Evolutionary conservation across 768 basidiomycete genomes (phyloP).

Genomic region (Tephrocybe sp.): DNA sequence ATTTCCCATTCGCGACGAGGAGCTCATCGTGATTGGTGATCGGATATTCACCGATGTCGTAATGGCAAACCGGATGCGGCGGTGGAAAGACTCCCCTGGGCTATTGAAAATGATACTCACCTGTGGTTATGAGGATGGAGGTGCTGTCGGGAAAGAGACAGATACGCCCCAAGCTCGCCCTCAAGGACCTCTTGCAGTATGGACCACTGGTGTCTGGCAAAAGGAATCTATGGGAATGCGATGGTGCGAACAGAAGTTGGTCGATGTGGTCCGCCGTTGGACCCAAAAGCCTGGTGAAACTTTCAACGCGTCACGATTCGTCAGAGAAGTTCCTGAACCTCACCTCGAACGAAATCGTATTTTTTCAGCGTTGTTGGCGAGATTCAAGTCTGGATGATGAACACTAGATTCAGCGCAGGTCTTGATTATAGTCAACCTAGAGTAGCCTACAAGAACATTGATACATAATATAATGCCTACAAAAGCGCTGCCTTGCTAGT

Average conservation of each 20-base stretch:
- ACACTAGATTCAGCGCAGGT: not conserved
- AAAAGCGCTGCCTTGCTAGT: too few relatives aligned
- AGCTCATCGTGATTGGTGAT: constrained; percentile 87
- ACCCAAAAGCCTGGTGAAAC: constrained; percentile 23
- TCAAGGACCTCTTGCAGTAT: constrained; percentile 61
- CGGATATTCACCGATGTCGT: constrained; percentile 91
- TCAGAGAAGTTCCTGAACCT: constrained; percentile 25
- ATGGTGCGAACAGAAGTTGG: constrained; percentile 53
- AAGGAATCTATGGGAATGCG: constrained; percentile 63
- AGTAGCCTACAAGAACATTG: too few relatives aligned
- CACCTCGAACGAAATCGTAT: constrained; percentile 1
- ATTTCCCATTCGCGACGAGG: constrained; percentile 55
- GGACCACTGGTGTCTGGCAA: constrained; percentile 73
- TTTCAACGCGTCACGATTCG: constrained; percentile 26
- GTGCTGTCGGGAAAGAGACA: constrained; percentile 25
- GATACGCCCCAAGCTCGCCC: constrained; percentile 15
- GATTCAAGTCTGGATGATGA: not conserved
- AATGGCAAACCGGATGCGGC: constrained; percentile 74
- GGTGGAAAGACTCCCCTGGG: constrained; percentile 11
- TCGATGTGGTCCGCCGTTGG: constrained; percentile 47
- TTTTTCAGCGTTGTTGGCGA: constrained; percentile 8
- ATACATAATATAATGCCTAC: too few relatives aligned
- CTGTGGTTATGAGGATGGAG: constrained; percentile 26
- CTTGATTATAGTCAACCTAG: not conserved
- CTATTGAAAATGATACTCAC: constrained; percentile 14